These are phyloP conservation scores for Cyclotella atomus DNA, from an alignment of 108 stramenopile species.

Conservation along the genomic window DNA sequence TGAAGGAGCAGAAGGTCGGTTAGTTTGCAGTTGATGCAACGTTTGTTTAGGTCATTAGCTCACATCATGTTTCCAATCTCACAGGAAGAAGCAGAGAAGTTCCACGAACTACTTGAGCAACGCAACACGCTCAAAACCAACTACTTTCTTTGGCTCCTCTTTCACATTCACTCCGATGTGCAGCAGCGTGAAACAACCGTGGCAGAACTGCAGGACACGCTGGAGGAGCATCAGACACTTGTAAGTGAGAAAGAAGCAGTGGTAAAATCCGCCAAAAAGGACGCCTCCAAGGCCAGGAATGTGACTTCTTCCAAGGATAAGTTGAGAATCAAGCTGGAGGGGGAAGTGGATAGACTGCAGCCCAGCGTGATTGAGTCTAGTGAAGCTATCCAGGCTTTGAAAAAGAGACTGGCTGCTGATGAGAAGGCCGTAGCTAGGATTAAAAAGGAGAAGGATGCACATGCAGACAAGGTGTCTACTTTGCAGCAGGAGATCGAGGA, in stretches of 20 bases:
- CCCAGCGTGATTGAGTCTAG: conserved; percentile 70
- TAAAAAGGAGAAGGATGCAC: conserved; percentile 60
- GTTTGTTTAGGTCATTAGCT: too few relatives aligned
- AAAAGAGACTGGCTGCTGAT: conserved; percentile 67
- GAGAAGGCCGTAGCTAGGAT: conserved; percentile 61
- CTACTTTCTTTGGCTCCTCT: conserved; percentile 93
- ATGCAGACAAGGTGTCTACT: conserved; percentile 58
- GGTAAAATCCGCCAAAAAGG: conserved; percentile 79
- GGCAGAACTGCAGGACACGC: conserved; percentile 60
- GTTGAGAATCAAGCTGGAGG: conserved; percentile 65
- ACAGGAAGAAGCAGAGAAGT: conserved; percentile 88
- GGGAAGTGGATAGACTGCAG: conserved; percentile 71
- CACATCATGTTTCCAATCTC: neutral
- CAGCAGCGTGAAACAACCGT: conserved; percentile 68
- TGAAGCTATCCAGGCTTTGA: conserved; percentile 76
- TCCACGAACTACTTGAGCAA: conserved; percentile 70
- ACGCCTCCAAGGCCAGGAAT: conserved; percentile 66
- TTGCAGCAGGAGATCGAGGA: conserved; percentile 66
- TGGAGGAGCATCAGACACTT: conserved; percentile 53
- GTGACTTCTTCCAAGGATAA: conserved; percentile 71
- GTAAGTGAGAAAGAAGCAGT: conserved; percentile 65
- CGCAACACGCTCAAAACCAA: conserved; percentile 78
- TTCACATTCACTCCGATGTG: conserved; percentile 87
- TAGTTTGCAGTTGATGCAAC: too few relatives aligned
- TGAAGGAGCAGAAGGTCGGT: conserved; percentile 92